Evolutionary conservation across 768 basidiomycete genomes (phyloP).

Genomic region (Obba rivulosa): DNA sequence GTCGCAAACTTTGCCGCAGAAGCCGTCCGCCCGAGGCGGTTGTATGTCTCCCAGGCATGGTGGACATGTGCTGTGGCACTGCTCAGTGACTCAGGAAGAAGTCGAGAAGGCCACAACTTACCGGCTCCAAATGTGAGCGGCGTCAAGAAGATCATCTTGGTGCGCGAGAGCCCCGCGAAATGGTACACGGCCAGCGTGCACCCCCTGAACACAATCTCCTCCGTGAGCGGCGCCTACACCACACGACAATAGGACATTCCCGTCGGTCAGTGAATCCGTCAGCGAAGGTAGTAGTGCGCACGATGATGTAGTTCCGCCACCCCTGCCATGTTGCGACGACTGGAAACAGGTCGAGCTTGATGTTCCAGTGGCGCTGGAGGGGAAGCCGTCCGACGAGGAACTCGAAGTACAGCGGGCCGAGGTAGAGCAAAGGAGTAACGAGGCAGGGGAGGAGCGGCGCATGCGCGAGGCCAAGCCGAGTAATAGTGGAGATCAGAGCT

Average conservation of each 20-base stretch:
- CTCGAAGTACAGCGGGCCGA: conserved; percentile 67
- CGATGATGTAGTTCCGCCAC: conserved; percentile 63
- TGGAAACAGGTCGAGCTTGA: conserved; percentile 32
- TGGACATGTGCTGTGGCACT: conserved; percentile 73
- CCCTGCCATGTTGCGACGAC: conserved; percentile 51
- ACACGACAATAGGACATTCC: not conserved
- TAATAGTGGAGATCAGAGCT: conserved; percentile 26
- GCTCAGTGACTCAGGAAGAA: too few relatives aligned
- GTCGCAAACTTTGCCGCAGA: conserved; percentile 62
- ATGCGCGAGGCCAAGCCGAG: conserved; percentile 34
- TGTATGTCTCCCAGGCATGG: conserved; percentile 85
- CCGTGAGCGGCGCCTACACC: conserved; percentile 83
- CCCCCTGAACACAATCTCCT: conserved; percentile 88
- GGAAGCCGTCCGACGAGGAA: conserved; percentile 47
- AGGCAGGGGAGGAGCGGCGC: conserved; percentile 47
- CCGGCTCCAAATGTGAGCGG: conserved; percentile 89
- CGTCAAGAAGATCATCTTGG: conserved; percentile 67
- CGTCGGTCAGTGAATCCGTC: too few relatives aligned
- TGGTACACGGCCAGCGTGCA: conserved; percentile 74
- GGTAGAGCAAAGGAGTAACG: conserved; percentile 66
- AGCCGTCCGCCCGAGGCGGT: conserved; percentile 61
- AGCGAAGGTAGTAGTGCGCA: conserved; percentile 27
- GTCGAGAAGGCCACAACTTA: conserved; percentile 32
- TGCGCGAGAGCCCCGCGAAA: conserved; percentile 51
- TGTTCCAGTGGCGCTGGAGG: conserved; percentile 46